These are phyloP conservation scores for Schizosaccharomyces japonicus DNA, from an alignment of 805 yeast species.

Conservation along the genomic window DNA sequence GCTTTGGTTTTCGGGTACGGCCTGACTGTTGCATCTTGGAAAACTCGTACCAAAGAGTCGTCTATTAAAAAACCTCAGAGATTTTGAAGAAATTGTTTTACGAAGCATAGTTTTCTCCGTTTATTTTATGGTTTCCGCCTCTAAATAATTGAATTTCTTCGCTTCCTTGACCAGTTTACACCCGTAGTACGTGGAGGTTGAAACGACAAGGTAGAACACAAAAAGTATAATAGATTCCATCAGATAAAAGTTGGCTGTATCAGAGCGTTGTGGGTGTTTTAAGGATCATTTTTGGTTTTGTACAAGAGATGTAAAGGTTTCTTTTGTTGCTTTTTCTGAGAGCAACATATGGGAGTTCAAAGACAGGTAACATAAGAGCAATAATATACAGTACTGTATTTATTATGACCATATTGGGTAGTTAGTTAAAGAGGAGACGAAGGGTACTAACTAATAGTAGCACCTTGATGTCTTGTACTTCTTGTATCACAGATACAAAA, in stretches of 20 bases:
- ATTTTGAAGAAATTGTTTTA: neutral
- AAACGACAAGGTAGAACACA: neutral
- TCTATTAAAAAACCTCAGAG: neutral
- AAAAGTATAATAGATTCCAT: neutral
- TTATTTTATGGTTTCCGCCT: neutral
- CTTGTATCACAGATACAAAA: neutral
- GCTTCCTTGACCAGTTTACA: neutral
- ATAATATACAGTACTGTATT: neutral
- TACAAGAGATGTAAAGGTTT: no score
- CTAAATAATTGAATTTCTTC: neutral
- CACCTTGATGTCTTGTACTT: neutral
- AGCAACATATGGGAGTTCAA: no score
- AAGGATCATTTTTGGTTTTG: no score
- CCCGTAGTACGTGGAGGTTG: no score
- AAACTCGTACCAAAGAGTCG: neutral
- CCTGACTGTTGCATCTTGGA: neutral
- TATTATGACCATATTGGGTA: neutral
- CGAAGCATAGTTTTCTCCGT: neutral
- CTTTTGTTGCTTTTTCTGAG: no score
- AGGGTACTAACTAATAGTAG: neutral
- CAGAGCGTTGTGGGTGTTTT: no score
- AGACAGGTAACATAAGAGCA: neutral
- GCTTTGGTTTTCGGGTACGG: neutral
- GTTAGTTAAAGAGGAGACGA: neutral
- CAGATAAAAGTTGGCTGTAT: neutral